Evolutionary conservation across 176 grass and related monocot species (phyloP), one percentile per base, ranked within the genome.

Genomic region (Avena atlantica): DNA sequence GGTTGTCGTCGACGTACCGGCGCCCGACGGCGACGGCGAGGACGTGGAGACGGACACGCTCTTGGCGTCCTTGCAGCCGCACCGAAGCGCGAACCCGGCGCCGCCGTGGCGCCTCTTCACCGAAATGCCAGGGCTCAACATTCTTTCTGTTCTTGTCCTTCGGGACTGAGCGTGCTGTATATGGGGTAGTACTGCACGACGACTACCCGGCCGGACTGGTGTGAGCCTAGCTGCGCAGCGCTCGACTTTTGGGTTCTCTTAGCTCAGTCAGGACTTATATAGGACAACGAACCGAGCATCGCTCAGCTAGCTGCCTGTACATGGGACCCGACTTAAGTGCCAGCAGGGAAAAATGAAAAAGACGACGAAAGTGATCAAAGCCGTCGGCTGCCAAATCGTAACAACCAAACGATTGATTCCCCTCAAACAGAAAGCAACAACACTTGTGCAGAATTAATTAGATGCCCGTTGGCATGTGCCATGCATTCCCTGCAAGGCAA

Each of bases 31-130:
- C 10, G 80, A 65, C 21, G 65, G 27, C 10, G 89, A 78, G 10
- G 85, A 72, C 49, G 86, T 50, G 0, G 90, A 89, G 3, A 94
- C 90, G 0, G 91, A 92, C 68, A 91, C 86, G 71, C 86, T 88
- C 90, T 92, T 96, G 13, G 70, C 25, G 78, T 92, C 92, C 87
- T 88, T 96, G 87, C 94, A 96, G 24, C 89, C 79, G 78, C 89
- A 96, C 21, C 79, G 70, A 4, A 96, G 85, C 68, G 70, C 12
- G 55, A 91, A 88, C 52, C 61, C 86, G 4, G 51, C 48, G 51
- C 48, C 66, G 66, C 66, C 66, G 58, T 91, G 82, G n/a, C 82
- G 86, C 82, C 61, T 85, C 86, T 73, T 88, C 23, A 83, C 31
- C 6, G 63, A 53, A 27, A 82, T 20, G 44, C 62, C 78, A 12